phyloP scores from a whole-genome alignment of 2,329 filamentous ascomycete genomes.

The Cercospora citrullina region DNA sequence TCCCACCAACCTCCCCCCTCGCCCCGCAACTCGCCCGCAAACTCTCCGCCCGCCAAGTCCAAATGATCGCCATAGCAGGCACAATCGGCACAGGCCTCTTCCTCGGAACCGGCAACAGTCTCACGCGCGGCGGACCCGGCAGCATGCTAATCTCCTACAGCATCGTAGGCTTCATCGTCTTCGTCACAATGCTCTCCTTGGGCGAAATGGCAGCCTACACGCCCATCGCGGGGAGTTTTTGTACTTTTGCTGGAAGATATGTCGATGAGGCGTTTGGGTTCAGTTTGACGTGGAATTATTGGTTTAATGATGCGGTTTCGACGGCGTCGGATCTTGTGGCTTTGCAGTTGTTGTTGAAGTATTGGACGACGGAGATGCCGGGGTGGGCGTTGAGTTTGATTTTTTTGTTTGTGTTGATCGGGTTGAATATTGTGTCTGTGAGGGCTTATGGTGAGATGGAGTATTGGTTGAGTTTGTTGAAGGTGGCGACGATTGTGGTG shows the following conservation, averaged over 20 bases:
- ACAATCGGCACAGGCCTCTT: slow-evolving; percentile 50
- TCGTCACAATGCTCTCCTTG: slow-evolving; percentile 75
- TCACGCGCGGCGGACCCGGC: slow-evolving; percentile 56
- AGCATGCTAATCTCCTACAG: slow-evolving; percentile 71
- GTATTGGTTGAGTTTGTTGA: slow-evolving; percentile 59
- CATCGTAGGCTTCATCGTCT: slow-evolving; percentile 70
- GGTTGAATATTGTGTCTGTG: slow-evolving; percentile 55
- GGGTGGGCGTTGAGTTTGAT: slow-evolving; percentile 64
- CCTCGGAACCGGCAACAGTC: slow-evolving; percentile 59
- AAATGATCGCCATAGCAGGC: slow-evolving; percentile 69
- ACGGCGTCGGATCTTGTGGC: slow-evolving; percentile 63
- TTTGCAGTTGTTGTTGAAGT: slow-evolving; percentile 59
- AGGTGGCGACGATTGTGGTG: slow-evolving; percentile 55
- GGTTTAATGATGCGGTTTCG: slow-evolving; percentile 65
- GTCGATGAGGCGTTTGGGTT: slow-evolving; percentile 75
- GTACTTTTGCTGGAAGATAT: slow-evolving; percentile 62
- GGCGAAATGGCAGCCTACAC: slow-evolving; percentile 85
- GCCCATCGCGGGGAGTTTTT: slow-evolving; percentile 72
- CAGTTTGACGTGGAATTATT: slow-evolving; percentile 63
- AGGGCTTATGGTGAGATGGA: slow-evolving; percentile 54
- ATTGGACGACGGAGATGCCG: slow-evolving; percentile 63
- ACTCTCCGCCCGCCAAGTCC: slow-evolving; percentile 56
- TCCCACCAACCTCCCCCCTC: slow-evolving; percentile 14
- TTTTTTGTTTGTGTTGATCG: slow-evolving; percentile 59
- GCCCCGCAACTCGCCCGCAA: slow-evolving; percentile 50